These are phyloP conservation scores for Nemania abortiva DNA, from an alignment of 2,329 filamentous ascomycete species.

Conservation along the genomic window DNA sequence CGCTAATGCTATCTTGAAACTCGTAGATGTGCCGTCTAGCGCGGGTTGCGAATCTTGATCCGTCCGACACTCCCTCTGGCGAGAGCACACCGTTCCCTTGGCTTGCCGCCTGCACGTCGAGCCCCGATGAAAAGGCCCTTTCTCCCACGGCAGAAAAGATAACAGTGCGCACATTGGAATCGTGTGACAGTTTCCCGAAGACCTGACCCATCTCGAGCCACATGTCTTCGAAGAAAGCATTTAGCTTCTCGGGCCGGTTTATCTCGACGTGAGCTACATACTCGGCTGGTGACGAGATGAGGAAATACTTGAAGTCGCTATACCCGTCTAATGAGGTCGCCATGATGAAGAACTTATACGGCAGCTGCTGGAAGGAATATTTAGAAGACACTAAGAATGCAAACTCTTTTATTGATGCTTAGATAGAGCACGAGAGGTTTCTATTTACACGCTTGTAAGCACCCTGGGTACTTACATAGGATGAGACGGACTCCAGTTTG, in stretches of 20 bases:
- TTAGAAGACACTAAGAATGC: background rate
- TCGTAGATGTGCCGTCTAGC: slow-evolving; percentile 78
- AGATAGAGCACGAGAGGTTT: background rate
- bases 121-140: slow-evolving; percentile 84
- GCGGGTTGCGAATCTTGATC: slow-evolving; percentile 71
- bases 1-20: slow-evolving; percentile 83
- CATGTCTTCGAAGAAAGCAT: slow-evolving; percentile 86
- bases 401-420: background rate
- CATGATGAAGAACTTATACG: slow-evolving; percentile 24
- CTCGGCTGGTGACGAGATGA: slow-evolving; percentile 76
- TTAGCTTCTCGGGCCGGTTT: slow-evolving; percentile 87
- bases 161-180: slow-evolving; percentile 79
- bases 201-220: slow-evolving; percentile 83
- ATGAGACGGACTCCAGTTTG: background rate
- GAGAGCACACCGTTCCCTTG: slow-evolving; percentile 60
- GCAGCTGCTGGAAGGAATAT: background rate
- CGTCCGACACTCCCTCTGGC: slow-evolving; percentile 60
- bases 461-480: too few relatives aligned
- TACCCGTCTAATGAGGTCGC: slow-evolving; percentile 53
- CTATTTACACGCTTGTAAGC: slow-evolving; percentile 9
- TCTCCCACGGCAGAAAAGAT: slow-evolving; percentile 85
- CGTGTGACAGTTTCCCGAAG: slow-evolving; percentile 78
- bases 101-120: slow-evolving; percentile 82
- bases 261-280: slow-evolving; percentile 93
- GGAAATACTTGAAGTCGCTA: slow-evolving; percentile 73